Evolutionary conservation across 1,284 basidiomycete genomes (phyloP).

Genomic region (Fomitopsis schrenkii): DNA sequence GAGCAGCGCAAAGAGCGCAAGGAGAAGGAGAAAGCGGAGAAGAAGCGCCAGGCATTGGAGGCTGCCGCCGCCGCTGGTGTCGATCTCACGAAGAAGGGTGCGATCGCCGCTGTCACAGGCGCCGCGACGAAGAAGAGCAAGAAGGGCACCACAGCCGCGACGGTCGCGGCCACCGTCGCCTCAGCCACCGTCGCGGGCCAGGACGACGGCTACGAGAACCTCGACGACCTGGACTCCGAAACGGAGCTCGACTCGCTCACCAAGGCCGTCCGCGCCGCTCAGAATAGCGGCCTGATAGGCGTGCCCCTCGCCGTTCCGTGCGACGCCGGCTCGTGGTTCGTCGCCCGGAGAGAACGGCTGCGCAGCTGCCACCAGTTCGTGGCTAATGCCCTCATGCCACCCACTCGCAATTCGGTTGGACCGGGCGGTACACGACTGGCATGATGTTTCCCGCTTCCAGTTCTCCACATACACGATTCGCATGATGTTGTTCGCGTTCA

Average conservation of each 20-base stretch:
- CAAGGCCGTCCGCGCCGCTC: constrained; percentile 49
- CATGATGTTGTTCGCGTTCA: constrained; percentile 1
- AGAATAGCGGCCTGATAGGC: constrained; percentile 46
- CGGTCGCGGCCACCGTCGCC: constrained; percentile 25
- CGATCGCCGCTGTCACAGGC: constrained; percentile 33
- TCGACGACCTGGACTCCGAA: constrained; percentile 79
- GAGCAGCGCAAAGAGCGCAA: constrained; percentile 78
- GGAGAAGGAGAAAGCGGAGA: constrained; percentile 70
- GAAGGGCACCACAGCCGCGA: constrained; percentile 37
- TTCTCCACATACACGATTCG: constrained; percentile 1
- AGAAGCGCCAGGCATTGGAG: constrained; percentile 66
- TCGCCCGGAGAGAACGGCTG: constrained; percentile 66
- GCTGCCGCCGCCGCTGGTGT: constrained; percentile 59
- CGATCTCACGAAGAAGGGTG: constrained; percentile 30
- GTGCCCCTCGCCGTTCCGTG: constrained; percentile 46
- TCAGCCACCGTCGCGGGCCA: constrained; percentile 26
- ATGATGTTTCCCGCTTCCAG: background rate
- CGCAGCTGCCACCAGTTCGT: constrained; percentile 67
- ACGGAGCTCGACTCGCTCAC: constrained; percentile 61
- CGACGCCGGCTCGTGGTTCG: constrained; percentile 63
- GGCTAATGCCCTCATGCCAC: constrained; percentile 46
- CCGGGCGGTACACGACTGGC: constrained; percentile 12
- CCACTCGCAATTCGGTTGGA: constrained; percentile 12
- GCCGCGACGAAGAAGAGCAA: constrained; percentile 50
- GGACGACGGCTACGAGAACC: constrained; percentile 65